phyloP scores from a whole-genome alignment of 1,139 yeast species.

The Lodderomyces orthopsilosis region DNA sequence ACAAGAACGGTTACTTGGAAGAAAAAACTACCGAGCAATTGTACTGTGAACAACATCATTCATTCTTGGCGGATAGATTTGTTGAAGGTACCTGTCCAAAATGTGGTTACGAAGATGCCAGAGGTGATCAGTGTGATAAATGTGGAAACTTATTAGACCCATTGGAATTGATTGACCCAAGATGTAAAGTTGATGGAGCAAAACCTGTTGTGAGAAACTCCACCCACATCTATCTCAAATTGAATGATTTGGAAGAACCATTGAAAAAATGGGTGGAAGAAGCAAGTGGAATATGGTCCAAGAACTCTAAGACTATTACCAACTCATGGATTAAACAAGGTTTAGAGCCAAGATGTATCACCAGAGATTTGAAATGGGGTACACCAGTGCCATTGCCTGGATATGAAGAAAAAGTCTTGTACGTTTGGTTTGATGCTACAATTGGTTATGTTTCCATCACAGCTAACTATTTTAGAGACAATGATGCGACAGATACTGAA shows the following conservation, averaged over 20 bases:
- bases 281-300: conserved; percentile 87
- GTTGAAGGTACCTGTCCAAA: conserved; percentile 98
- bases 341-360: conserved; percentile 89
- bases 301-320: conserved; percentile 83
- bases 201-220: conserved; percentile 79
- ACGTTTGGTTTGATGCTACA: conserved; percentile 98
- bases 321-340: conserved; percentile 94
- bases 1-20: conserved; percentile 74
- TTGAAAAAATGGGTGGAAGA: conserved; percentile 70
- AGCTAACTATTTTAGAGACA: conserved; percentile 74
- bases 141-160: conserved; percentile 91
- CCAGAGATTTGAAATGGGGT: conserved; percentile 98
- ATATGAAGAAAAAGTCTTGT: conserved; percentile 83
- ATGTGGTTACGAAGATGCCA: conserved; percentile 92
- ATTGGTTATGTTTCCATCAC: conserved; percentile 96
- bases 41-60: conserved; percentile 85
- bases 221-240: conserved; percentile 78
- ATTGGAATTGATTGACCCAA: conserved; percentile 87
- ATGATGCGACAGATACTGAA: conserved; percentile 21
- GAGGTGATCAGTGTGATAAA: conserved; percentile 99
- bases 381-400: conserved; percentile 91
- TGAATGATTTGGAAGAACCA: conserved; percentile 78
- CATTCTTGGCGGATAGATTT: conserved; percentile 91
- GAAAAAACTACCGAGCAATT: conserved; percentile 87
- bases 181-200: conserved; percentile 88